Percentiles rank a stretch among this genome's conserved stretches.
Conservation (phyloP, 2,329 filamentous ascomycete genomes). For the Capronia americana region DNA sequence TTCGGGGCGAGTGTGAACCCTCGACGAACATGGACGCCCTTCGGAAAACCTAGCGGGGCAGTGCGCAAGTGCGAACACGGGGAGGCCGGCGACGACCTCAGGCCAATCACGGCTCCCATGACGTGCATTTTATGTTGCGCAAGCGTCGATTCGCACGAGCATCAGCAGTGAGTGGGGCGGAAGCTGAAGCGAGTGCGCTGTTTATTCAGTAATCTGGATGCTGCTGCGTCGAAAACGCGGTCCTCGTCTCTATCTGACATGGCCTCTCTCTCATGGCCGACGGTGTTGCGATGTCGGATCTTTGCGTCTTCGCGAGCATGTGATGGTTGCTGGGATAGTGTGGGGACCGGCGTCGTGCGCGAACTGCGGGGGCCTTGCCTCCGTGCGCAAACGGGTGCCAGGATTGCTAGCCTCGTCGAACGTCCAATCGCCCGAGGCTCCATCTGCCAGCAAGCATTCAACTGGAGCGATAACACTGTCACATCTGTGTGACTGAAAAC, state of each 20-base stretch:
- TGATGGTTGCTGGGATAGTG: not conserved
- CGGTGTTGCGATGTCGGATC: conserved; percentile 3
- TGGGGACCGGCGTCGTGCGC: not conserved
- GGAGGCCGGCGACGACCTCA: not conserved
- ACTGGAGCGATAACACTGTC: conserved; percentile 28
- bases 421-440: conserved; percentile 7
- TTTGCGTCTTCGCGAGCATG: not conserved
- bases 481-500: conserved; percentile 27
- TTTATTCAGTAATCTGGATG: not conserved
- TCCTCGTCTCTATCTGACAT: not conserved
- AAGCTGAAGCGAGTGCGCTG: not conserved
- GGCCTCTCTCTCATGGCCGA: not conserved
- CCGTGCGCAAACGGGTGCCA: conserved; percentile 5
- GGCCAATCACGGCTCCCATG: conserved; percentile 15
- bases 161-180: not conserved
- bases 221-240: not conserved
- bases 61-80: not conserved
- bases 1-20: conserved; percentile 17
- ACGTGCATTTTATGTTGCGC: conserved; percentile 26
- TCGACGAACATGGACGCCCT: not conserved
- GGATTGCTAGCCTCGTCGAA: conserved; percentile 19
- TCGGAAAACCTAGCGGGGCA: conserved; percentile 4
- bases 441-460: conserved; percentile 4
- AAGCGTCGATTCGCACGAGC: conserved; percentile 21
- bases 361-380: conserved; percentile 12